Conservation (phyloP, 371 early-diverging fungal genomes). For the Rhizopus arrhizus region DNA sequence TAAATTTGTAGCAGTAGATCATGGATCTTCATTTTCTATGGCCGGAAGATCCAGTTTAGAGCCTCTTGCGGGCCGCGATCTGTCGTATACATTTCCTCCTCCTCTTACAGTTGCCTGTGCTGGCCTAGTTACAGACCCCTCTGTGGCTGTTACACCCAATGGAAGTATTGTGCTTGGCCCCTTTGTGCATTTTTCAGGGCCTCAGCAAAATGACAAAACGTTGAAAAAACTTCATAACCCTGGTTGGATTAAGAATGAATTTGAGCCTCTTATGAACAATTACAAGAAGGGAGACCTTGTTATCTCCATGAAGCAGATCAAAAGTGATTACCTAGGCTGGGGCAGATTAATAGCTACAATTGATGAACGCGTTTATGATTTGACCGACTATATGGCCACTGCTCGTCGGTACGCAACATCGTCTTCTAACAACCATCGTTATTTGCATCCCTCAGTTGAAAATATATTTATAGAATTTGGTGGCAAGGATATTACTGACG, state of each 20-base stretch:
- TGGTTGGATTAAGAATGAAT: slow-evolving; percentile 42
- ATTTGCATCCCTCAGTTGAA: slow-evolving; percentile 37
- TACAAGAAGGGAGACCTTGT: slow-evolving; percentile 39
- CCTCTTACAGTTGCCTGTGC: slow-evolving; percentile 57
- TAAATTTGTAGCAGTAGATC: slow-evolving; percentile 62
- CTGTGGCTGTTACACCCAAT: slow-evolving; percentile 44
- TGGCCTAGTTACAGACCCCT: slow-evolving; percentile 46
- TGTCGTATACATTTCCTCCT: slow-evolving; percentile 62
- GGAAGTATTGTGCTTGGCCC: slow-evolving; percentile 44
- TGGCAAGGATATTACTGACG: slow-evolving; percentile 42
- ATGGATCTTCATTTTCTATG: slow-evolving; percentile 49
- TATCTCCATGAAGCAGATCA: slow-evolving; percentile 31
- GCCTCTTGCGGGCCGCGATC: slow-evolving; percentile 58
- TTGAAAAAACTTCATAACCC: slow-evolving; percentile 43
- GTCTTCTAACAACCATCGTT: slow-evolving; percentile 42
- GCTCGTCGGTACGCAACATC: slow-evolving; percentile 33
- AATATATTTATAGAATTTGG: slow-evolving; percentile 42
- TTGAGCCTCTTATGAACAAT: slow-evolving; percentile 47
- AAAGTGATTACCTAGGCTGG: slow-evolving; percentile 35
- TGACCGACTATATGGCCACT: slow-evolving; percentile 53
- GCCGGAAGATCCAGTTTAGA: slow-evolving; percentile 52
- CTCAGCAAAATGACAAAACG: slow-evolving; percentile 26
- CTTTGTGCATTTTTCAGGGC: slow-evolving; percentile 36
- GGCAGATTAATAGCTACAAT: slow-evolving; percentile 57
- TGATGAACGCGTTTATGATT: slow-evolving; percentile 64